phyloP scores from a whole-genome alignment of 1,284 basidiomycete species.

The Mycosarcoma mackinlayi region DNA sequence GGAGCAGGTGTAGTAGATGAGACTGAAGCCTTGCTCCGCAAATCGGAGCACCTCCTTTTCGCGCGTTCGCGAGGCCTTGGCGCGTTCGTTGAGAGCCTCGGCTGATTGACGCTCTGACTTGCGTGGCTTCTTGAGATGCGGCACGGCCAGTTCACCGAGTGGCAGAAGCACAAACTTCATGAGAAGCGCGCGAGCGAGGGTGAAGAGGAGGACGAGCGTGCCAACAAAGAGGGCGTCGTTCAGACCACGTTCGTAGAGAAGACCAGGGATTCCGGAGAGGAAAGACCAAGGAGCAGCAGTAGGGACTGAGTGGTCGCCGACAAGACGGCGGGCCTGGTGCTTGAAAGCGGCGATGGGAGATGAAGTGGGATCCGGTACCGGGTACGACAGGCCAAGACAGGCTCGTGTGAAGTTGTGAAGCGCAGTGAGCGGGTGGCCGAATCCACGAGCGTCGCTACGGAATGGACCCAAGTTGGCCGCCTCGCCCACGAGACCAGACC shows the following conservation, averaged over 20 bases:
- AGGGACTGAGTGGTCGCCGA: slow-evolving; percentile 4
- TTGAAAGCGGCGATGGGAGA: slow-evolving; percentile 39
- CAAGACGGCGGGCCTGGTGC: slow-evolving; percentile 18
- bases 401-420: slow-evolving; percentile 58
- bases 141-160: slow-evolving; percentile 42
- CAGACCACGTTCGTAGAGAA: slow-evolving; percentile 44
- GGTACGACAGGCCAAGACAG: slow-evolving; percentile 55
- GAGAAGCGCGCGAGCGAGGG: slow-evolving; percentile 48
- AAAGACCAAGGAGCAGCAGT: slow-evolving; percentile 41
- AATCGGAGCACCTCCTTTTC: slow-evolving; percentile 83
- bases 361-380: slow-evolving; percentile 30
- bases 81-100: slow-evolving; percentile 22
- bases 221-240: slow-evolving; percentile 57
- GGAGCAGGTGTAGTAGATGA: slow-evolving; percentile 81
- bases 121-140: slow-evolving; percentile 25
- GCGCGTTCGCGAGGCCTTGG: slow-evolving; percentile 58
- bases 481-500: slow-evolving; percentile 25
- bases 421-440: slow-evolving; percentile 59
- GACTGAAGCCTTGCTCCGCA: slow-evolving; percentile 92
- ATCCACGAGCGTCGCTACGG: slow-evolving; percentile 57
- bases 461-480: slow-evolving; percentile 48
- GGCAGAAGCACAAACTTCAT: slow-evolving; percentile 59
- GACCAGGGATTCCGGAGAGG: slow-evolving; percentile 40
- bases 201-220: slow-evolving; percentile 60
- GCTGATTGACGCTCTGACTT: slow-evolving; percentile 13